phyloP scores from a whole-genome alignment of 768 basidiomycete species.

The Nidularia pulvinata region DNA sequence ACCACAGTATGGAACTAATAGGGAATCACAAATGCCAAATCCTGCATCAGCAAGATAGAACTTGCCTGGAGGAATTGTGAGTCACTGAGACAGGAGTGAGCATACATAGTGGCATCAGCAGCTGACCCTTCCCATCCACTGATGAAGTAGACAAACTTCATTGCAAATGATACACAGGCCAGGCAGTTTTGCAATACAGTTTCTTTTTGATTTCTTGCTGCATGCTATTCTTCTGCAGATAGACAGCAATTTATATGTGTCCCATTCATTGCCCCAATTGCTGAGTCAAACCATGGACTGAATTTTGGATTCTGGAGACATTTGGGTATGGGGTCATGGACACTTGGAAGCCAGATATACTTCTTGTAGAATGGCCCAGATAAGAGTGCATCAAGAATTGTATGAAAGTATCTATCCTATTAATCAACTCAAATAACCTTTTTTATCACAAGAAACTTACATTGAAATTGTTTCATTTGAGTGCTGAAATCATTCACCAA shows the following conservation, averaged over 20 bases:
- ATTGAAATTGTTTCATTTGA: too few relatives aligned
- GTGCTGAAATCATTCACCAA: too few relatives aligned
- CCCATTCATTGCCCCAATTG: constrained; percentile 27
- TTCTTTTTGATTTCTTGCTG: constrained; percentile 19
- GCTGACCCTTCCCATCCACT: constrained; percentile 37
- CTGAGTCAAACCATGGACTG: too few relatives aligned
- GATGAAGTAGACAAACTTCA: constrained; percentile 28
- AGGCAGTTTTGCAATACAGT: constrained; percentile 30
- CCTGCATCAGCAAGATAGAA: constrained; percentile 32
- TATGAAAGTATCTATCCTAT: constrained; percentile 9
- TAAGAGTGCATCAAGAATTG: constrained; percentile 10
- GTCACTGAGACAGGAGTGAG: constrained; percentile 17
- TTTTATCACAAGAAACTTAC: too few relatives aligned
- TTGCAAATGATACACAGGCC: constrained; percentile 22
- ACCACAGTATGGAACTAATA: constrained; percentile 31
- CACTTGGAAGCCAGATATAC: constrained; percentile 12
- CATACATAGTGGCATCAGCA: constrained; percentile 24
- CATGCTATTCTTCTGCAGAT: constrained; percentile 6
- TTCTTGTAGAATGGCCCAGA: constrained; percentile 5
- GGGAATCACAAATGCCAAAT: constrained; percentile 22
- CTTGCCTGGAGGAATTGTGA: constrained; percentile 22
- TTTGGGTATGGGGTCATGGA: constrained; percentile 9
- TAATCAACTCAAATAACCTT: too few relatives aligned
- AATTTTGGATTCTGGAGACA: too few relatives aligned
- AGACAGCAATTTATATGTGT: constrained; percentile 15